Conservation (phyloP, 441 rosid genomes). For the Populus trichocarpa region DNA sequence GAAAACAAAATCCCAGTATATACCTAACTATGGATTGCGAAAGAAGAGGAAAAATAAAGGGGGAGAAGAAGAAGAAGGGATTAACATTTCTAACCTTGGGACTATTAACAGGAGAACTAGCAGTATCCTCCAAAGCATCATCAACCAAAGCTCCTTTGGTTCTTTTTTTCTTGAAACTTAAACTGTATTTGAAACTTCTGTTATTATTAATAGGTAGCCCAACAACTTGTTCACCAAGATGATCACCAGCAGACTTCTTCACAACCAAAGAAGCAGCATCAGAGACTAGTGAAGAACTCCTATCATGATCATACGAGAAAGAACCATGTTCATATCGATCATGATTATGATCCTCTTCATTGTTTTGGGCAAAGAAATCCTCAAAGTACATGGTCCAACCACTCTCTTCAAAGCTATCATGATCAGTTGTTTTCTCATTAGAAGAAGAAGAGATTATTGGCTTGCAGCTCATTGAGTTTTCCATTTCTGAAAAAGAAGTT, state of each 20-base stretch:
- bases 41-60: background rate
- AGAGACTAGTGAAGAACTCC: conserved; percentile 32
- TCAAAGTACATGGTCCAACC: conserved; percentile 61
- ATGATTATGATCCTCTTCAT: background rate
- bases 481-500: conserved; percentile 17
- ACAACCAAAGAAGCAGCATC: conserved; percentile 46
- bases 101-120: conserved; percentile 49
- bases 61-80: background rate
- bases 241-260: conserved; percentile 5
- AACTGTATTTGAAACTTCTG: conserved; percentile 5
- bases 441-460: conserved; percentile 13
- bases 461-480: conserved; percentile 29
- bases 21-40: background rate
- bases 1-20: background rate
- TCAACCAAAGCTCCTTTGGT: conserved; percentile 21
- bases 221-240: background rate
- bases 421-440: conserved; percentile 12
- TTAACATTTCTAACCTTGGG: conserved; percentile 35
- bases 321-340: background rate
- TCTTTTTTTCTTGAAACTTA: conserved; percentile 31
- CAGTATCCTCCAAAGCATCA: conserved; percentile 54
- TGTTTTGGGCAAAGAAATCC: conserved; percentile 23
- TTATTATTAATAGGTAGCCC: background rate
- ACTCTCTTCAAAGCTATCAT: conserved; percentile 35
- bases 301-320: conserved; percentile 5